A percentile compares a stretch with the other conserved stretches of the same genome.
phyloP scores from a whole-genome alignment of 371 early-diverging fungal genomes.

The Haplosporangium sp. region DNA sequence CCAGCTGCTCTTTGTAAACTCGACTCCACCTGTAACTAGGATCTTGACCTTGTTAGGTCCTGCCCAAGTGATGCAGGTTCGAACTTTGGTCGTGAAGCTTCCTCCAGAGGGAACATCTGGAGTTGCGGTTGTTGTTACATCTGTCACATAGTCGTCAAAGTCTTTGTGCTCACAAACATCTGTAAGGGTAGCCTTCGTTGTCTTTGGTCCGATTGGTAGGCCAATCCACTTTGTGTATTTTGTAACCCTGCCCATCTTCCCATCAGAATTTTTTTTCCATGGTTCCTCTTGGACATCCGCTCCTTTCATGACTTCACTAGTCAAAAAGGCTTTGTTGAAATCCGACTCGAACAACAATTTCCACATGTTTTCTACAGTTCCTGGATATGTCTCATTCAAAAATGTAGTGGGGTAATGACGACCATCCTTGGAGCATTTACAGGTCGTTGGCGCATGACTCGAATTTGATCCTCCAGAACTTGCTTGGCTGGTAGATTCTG shows the following conservation, averaged over 20 bases:
- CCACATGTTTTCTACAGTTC: slow-evolving; percentile 63
- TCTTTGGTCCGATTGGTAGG: slow-evolving; percentile 74
- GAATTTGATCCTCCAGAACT: not conserved
- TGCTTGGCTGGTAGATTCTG: not conserved
- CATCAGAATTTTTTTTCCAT: slow-evolving; percentile 36
- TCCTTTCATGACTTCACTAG: slow-evolving; percentile 42
- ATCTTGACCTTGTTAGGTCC: slow-evolving; percentile 71
- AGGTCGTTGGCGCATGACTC: slow-evolving; percentile 42
- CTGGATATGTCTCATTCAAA: slow-evolving; percentile 63
- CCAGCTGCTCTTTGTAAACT: slow-evolving; percentile 81
- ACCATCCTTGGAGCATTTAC: slow-evolving; percentile 61
- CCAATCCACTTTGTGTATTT: slow-evolving; percentile 47
- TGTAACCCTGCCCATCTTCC: slow-evolving; percentile 25
- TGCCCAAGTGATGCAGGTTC: slow-evolving; percentile 88
- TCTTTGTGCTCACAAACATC: slow-evolving; percentile 72
- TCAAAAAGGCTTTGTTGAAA: slow-evolving; percentile 36
- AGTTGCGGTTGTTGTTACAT: slow-evolving; percentile 76
- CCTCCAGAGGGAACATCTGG: slow-evolving; percentile 90
- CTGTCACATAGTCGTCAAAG: slow-evolving; percentile 68
- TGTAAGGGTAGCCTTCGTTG: slow-evolving; percentile 72
- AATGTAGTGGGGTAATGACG: slow-evolving; percentile 64
- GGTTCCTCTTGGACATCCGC: slow-evolving; percentile 44
- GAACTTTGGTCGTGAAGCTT: slow-evolving; percentile 78
- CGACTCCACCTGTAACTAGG: slow-evolving; percentile 75
- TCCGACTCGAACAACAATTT: slow-evolving; percentile 60